Percentiles rank a stretch among this genome's conserved stretches.
These are phyloP conservation scores for Nannizziopsis barbatae DNA, from an alignment of 2,329 filamentous ascomycete species.

Conservation along the genomic window DNA sequence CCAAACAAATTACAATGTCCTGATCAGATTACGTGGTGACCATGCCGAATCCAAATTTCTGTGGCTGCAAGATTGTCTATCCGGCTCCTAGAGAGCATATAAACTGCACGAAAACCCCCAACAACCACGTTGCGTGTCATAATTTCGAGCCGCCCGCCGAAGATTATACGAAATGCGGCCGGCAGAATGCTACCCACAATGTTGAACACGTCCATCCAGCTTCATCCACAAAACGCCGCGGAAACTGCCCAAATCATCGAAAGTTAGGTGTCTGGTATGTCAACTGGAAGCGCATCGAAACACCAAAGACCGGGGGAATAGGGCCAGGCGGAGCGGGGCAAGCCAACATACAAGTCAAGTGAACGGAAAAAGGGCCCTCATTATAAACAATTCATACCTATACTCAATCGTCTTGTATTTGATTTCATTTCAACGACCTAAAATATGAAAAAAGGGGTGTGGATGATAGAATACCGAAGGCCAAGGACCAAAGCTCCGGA, in stretches of 20 bases:
- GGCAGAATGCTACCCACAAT: background rate
- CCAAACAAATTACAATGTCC: background rate
- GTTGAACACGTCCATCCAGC: background rate
- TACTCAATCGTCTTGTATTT: background rate
- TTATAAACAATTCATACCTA: background rate
- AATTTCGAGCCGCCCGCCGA: slow-evolving; percentile 3
- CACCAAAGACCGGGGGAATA: background rate
- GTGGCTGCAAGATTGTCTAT: slow-evolving; percentile 6
- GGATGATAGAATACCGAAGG: background rate
- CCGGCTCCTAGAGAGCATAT: slow-evolving; percentile 1
- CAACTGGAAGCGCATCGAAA: background rate
- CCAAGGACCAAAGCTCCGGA: background rate
- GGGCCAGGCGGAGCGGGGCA: background rate
- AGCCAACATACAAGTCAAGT: background rate
- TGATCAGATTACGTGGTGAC: background rate
- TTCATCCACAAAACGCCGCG: background rate
- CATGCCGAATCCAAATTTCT: slow-evolving; percentile 7
- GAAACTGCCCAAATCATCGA: background rate
- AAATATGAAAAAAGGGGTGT: slow-evolving; percentile 4
- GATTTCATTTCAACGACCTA: slow-evolving; percentile 6
- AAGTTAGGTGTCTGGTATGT: background rate
- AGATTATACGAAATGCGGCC: background rate
- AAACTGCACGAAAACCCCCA: slow-evolving; percentile 5
- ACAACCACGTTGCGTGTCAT: background rate
- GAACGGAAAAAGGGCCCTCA: background rate